Conservation (phyloP, 129 eudicot species). For the Flaveria sonorensis region DNA sequence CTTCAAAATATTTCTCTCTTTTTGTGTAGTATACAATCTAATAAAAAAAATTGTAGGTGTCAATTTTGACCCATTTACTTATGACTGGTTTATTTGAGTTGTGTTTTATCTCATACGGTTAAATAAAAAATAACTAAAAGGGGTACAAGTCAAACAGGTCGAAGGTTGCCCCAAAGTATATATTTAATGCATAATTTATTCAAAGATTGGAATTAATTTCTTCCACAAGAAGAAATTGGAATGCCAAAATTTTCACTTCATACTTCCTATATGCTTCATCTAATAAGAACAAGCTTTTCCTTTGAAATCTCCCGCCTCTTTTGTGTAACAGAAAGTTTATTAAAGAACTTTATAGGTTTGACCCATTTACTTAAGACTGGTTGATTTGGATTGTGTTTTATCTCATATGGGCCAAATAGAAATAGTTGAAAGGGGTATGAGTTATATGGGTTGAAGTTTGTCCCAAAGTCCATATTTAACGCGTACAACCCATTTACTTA, state of each 20-base stretch:
- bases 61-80: neutral
- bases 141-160: neutral
- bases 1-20: neutral
- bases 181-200: no score
- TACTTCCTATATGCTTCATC: constrained; percentile 6
- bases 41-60: neutral
- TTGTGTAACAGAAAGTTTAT: neutral
- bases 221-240: constrained; percentile 7
- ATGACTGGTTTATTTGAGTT: neutral
- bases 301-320: neutral
- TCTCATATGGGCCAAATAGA: constrained; percentile 1
- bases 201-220: constrained; percentile 3
- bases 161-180: neutral
- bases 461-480: neutral
- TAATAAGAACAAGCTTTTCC: neutral
- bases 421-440: neutral
- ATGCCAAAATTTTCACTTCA: neutral
- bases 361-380: neutral
- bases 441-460: neutral
- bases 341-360: neutral
- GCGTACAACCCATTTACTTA: neutral
- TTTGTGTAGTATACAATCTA: neutral
- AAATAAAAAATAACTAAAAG: neutral
- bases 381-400: neutral
- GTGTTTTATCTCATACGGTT: neutral